Percentiles rank a stretch among this genome's conserved stretches.
Conservation (phyloP, 2,329 filamentous ascomycete species). For the Aspergillus brasiliensis region DNA sequence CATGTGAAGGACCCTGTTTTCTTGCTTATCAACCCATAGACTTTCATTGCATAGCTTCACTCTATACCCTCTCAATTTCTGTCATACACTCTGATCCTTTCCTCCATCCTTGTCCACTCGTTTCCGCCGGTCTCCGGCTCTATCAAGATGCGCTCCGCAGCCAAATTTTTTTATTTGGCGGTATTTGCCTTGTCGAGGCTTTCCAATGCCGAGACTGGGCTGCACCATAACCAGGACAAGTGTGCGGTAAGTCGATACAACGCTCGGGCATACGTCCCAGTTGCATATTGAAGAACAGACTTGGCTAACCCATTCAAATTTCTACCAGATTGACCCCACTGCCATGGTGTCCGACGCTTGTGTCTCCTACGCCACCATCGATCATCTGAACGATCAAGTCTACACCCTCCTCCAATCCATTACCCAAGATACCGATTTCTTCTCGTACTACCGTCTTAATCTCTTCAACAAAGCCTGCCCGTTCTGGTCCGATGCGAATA, state of each 20-base stretch:
- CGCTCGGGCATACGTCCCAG: not conserved
- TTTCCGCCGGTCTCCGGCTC: not conserved
- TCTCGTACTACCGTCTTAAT: conserved; percentile 94
- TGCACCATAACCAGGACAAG: conserved; percentile 44
- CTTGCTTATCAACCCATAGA: not conserved
- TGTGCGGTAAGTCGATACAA: conserved; percentile 57
- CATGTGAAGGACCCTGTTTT: conserved; percentile 15
- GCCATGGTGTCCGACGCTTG: conserved; percentile 93
- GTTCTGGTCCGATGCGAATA: conserved; percentile 91
- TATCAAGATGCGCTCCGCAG: conserved; percentile 54
- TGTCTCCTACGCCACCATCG: conserved; percentile 88
- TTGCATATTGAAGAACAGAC: not conserved
- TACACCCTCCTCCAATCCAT: conserved; percentile 77
- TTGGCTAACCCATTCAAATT: conserved; percentile 1
- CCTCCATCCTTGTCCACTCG: not conserved
- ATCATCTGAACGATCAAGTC: conserved; percentile 75
- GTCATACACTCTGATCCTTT: not conserved
- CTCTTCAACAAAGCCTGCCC: conserved; percentile 93
- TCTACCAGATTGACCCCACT: conserved; percentile 75
- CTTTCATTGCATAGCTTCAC: not conserved
- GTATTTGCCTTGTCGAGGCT: conserved; percentile 60
- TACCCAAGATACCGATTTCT: conserved; percentile 90
- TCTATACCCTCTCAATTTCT: not conserved
- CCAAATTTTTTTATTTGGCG: conserved; percentile 62
- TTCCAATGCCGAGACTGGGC: conserved; percentile 47